Evolutionary conservation across 2,329 filamentous ascomycete genomes (phyloP).

Genomic region (Huntiella moniliformis): DNA sequence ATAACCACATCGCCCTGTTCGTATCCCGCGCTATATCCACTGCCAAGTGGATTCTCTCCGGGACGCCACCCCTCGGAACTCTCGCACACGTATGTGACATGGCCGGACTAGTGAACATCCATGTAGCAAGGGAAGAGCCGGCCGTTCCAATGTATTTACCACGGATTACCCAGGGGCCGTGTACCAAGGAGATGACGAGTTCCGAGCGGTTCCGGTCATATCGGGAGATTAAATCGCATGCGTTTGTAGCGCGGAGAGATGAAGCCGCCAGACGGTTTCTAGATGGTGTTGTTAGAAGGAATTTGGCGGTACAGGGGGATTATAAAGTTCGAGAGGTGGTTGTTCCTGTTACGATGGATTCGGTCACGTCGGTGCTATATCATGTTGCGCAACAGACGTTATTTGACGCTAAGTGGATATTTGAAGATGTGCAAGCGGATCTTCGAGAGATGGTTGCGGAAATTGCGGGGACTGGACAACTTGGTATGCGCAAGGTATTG

Average conservation of each 20-base stretch:
- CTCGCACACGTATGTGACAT: conserved; percentile 21
- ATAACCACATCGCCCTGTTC: conserved; percentile 18
- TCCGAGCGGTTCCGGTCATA: conserved; percentile 20
- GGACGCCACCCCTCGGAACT: conserved; percentile 22
- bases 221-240: conserved; percentile 19
- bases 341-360: conserved; percentile 15
- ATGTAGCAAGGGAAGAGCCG: conserved; percentile 21
- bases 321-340: conserved; percentile 14
- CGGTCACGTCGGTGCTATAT: conserved; percentile 15
- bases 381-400: conserved; percentile 17
- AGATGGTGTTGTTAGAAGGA: conserved; percentile 17
- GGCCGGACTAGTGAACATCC: conserved; percentile 20
- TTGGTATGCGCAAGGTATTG: conserved; percentile 6
- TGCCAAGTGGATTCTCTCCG: conserved; percentile 26
- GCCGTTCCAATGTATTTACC: conserved; percentile 20
- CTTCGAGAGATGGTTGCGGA: conserved; percentile 9
- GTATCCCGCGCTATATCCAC: conserved; percentile 17
- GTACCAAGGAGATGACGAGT: conserved; percentile 15
- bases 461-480: background rate
- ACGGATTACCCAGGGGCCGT: conserved; percentile 19
- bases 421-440: conserved; percentile 12
- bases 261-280: conserved; percentile 19
- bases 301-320: conserved; percentile 16
- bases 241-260: conserved; percentile 20
- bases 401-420: conserved; percentile 16